Evolutionary conservation across 768 basidiomycete species (phyloP).

Genomic region (Lactarius vividus): DNA sequence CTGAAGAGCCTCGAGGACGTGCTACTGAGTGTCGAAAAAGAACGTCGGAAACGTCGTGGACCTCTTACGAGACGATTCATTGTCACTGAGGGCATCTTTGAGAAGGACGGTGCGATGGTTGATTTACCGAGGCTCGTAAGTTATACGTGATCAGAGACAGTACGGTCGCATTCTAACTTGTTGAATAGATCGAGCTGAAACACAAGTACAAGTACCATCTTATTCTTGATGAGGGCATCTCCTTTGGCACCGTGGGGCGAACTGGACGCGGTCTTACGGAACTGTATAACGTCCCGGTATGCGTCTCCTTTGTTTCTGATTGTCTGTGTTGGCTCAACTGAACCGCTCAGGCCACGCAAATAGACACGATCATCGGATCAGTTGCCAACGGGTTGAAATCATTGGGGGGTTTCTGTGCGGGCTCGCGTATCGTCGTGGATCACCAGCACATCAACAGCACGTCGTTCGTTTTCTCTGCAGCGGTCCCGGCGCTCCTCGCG

Average conservation of each 20-base stretch:
- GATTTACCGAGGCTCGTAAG: slow-evolving; percentile 89
- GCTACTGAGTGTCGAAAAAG: slow-evolving; percentile 74
- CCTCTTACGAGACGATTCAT: slow-evolving; percentile 92
- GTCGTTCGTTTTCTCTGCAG: slow-evolving; percentile 94
- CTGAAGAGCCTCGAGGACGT: slow-evolving; percentile 90
- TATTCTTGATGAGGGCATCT: slow-evolving; percentile 90
- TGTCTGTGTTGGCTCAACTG: too few species aligned
- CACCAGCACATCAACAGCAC: slow-evolving; percentile 99
- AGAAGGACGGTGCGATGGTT: slow-evolving; percentile 88
- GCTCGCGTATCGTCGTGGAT: slow-evolving; percentile 75
- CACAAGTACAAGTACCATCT: slow-evolving; percentile 93
- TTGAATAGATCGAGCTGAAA: slow-evolving; percentile 82
- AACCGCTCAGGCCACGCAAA: slow-evolving; percentile 42
- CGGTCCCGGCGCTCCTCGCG: slow-evolving; percentile 88
- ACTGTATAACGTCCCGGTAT: slow-evolving; percentile 69
- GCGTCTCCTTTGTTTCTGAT: slow-evolving; percentile 35
- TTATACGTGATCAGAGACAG: slow-evolving; percentile 22
- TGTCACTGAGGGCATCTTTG: slow-evolving; percentile 95
- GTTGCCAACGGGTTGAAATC: slow-evolving; percentile 82
- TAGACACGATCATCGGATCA: slow-evolving; percentile 93
- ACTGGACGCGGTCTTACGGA: too few species aligned
- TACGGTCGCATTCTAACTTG: background rate
- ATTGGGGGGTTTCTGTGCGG: slow-evolving; percentile 93
- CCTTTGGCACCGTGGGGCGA: slow-evolving; percentile 85
- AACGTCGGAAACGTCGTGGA: slow-evolving; percentile 75